Evolutionary conservation across 2,329 filamentous ascomycete species (phyloP), one percentile per base, ranked within the genome.

Genomic region (Cercospora citrullina): DNA sequence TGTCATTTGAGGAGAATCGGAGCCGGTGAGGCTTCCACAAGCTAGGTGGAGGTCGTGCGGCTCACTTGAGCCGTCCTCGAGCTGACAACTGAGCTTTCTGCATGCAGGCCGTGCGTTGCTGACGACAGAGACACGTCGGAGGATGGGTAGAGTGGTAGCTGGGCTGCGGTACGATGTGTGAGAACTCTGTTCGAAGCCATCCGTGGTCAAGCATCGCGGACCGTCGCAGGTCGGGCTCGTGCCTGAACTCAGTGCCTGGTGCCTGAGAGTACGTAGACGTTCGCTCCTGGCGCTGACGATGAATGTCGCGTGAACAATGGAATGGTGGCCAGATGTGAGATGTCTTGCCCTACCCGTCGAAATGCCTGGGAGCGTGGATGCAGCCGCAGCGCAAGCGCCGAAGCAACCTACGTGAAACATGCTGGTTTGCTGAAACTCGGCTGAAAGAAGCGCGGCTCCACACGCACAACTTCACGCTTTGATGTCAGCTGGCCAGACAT

Each of bases 401-500:
- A 10, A 31, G 55, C 28, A 16, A 36, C 26, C 55, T 33, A 21
- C 26, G 55, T 59, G 55, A 59, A 58, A 58, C 28, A 36, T n/a
- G 6, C 55, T 58, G 55, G 16, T 58, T 26, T 21, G 28, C 55
- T 58, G 55, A 58, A 59, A 59, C 55, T 59, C 55, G 55, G 55
- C 55, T 36, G 55, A 59, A 36, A 36, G 55, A 59, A 59, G 55
- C 55, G 30, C 55, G 55, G 65, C 68, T 65, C 64, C 68, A 69
- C 68, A 65, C 62, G 55, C 68, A 69, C 65, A 31, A 66, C 64
- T 45, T 69, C 62, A 64, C 60, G 36, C 45, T 62, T 48, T 62
- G 60, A 60, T 55, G 53, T 68, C 68, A 65, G 68, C 65, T 63
- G 68, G 58, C 66, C 65, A 51, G 18, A 58, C 45, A 31, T 60